A percentile compares a stretch with the other conserved stretches of the same genome.
phyloP scores from a whole-genome alignment of 1,139 yeast species.

The Nakaseomyces uthaithaninus region DNA sequence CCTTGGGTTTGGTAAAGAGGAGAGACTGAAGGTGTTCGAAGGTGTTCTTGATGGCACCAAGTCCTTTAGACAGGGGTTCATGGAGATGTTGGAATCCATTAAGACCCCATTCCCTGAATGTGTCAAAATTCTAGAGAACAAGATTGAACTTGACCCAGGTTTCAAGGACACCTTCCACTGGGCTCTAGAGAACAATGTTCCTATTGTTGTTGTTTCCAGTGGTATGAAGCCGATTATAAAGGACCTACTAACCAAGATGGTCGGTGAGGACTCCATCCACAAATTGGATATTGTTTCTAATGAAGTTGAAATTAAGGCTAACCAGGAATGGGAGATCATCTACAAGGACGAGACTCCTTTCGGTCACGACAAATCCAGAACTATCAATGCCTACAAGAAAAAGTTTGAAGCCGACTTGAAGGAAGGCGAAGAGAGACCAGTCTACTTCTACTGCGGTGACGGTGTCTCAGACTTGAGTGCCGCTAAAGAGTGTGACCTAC shows the following conservation, averaged over 20 bases:
- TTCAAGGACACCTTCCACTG: slow-evolving; percentile 74
- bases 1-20: slow-evolving; percentile 73
- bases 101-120: slow-evolving; percentile 74
- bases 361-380: slow-evolving; percentile 90
- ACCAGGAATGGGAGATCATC: slow-evolving; percentile 69
- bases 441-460: slow-evolving; percentile 87
- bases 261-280: slow-evolving; percentile 67
- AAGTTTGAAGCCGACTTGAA: slow-evolving; percentile 38
- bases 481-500: slow-evolving; percentile 85
- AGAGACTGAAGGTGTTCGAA: slow-evolving; percentile 60
- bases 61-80: slow-evolving; percentile 75
- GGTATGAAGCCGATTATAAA: slow-evolving; percentile 91
- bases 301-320: slow-evolving; percentile 52
- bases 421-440: slow-evolving; percentile 39
- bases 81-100: slow-evolving; percentile 74
- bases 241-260: slow-evolving; percentile 62
- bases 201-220: slow-evolving; percentile 72
- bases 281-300: slow-evolving; percentile 79
- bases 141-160: slow-evolving; percentile 82
- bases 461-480: slow-evolving; percentile 95
- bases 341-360: slow-evolving; percentile 79
- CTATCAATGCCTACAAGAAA: slow-evolving; percentile 57
- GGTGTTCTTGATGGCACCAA: slow-evolving; percentile 61
- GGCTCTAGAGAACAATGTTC: slow-evolving; percentile 63
- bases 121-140: slow-evolving; percentile 50